Percentiles rank a stretch among this genome's conserved stretches.
Evolutionary conservation across 176 grass and related monocot species (phyloP).

Genomic region (Cenchrus fungigraminus): DNA sequence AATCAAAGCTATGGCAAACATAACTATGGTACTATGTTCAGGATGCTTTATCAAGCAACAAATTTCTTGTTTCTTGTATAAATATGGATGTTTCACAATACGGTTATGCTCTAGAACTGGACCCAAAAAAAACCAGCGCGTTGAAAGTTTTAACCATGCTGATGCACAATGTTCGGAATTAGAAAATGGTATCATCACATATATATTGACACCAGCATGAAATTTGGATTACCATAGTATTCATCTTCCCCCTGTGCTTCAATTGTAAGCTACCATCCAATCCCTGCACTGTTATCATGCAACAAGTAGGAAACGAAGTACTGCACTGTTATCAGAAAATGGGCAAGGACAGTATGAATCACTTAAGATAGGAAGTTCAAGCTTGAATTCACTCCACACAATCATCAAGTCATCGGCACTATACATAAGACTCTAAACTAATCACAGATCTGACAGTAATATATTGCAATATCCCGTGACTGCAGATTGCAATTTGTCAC

Average conservation of each 20-base stretch:
- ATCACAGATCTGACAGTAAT: slow-evolving; percentile 23
- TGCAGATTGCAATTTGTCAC: neutral
- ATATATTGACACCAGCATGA: slow-evolving; percentile 40
- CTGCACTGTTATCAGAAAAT: slow-evolving; percentile 21
- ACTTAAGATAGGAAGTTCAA: slow-evolving; percentile 44
- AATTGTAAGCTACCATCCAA: slow-evolving; percentile 53
- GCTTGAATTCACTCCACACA: slow-evolving; percentile 38
- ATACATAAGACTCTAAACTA: neutral
- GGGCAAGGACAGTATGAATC: slow-evolving; percentile 38
- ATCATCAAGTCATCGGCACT: slow-evolving; percentile 35
- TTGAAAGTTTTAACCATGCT: neutral
- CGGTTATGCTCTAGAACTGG: neutral
- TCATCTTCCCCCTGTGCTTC: neutral
- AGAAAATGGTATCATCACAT: slow-evolving; percentile 12
- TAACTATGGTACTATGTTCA: neutral
- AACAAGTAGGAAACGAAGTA: slow-evolving; percentile 17
- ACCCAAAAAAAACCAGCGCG: neutral
- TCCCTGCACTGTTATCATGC: slow-evolving; percentile 46
- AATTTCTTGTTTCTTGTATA: neutral
- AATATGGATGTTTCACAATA: neutral
- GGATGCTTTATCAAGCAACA: neutral
- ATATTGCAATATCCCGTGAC: neutral
- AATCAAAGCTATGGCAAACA: slow-evolving; percentile 13
- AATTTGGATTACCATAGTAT: slow-evolving; percentile 27
- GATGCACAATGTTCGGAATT: neutral